These are phyloP conservation scores for Candida maesae DNA, from an alignment of 805 yeast genomes.

Conservation along the genomic window DNA sequence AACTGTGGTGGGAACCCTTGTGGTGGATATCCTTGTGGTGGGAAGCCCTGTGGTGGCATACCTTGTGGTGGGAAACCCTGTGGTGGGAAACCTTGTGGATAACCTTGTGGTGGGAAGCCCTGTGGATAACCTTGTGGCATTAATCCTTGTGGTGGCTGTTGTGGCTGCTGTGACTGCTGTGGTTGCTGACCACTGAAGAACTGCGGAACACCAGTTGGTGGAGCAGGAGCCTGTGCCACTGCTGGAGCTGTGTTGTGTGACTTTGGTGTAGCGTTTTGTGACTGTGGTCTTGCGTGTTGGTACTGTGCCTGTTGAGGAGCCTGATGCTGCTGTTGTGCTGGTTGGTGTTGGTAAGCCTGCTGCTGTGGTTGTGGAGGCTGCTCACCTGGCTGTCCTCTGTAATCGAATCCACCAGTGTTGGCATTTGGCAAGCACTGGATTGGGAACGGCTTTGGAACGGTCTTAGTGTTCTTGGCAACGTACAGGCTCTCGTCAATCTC, in stretches of 20 bases:
- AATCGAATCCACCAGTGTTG: slow-evolving; percentile 36
- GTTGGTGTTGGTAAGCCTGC: too few species aligned
- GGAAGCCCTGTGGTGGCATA: slow-evolving; percentile 16
- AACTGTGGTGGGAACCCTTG: slow-evolving; percentile 17
- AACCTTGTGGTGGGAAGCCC: slow-evolving; percentile 14
- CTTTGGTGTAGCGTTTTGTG: slow-evolving; percentile 23
- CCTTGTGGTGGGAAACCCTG: slow-evolving; percentile 20
- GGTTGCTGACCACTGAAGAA: slow-evolving; percentile 13
- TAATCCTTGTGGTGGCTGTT: slow-evolving; percentile 16
- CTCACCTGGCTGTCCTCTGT: slow-evolving; percentile 43
- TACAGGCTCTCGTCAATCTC: slow-evolving; percentile 84
- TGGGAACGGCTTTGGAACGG: slow-evolving; percentile 88
- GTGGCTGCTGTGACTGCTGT: slow-evolving; percentile 15
- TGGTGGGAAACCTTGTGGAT: slow-evolving; percentile 12
- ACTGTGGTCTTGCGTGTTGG: slow-evolving; percentile 8
- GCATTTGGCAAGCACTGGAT: slow-evolving; percentile 52
- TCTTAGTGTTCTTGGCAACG: slow-evolving; percentile 71
- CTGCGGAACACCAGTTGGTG: slow-evolving; percentile 23
- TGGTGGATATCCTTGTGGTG: slow-evolving; percentile 16
- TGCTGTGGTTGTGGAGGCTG: slow-evolving; percentile 7
- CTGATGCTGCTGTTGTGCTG: slow-evolving; percentile 22
- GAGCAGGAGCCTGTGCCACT: slow-evolving; percentile 20
- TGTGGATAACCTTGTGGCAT: slow-evolving; percentile 20
- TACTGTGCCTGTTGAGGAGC: slow-evolving; percentile 3
- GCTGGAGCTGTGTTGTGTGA: slow-evolving; percentile 23